phyloP scores from a whole-genome alignment of 768 basidiomycete genomes.

The Suillus americanus region DNA sequence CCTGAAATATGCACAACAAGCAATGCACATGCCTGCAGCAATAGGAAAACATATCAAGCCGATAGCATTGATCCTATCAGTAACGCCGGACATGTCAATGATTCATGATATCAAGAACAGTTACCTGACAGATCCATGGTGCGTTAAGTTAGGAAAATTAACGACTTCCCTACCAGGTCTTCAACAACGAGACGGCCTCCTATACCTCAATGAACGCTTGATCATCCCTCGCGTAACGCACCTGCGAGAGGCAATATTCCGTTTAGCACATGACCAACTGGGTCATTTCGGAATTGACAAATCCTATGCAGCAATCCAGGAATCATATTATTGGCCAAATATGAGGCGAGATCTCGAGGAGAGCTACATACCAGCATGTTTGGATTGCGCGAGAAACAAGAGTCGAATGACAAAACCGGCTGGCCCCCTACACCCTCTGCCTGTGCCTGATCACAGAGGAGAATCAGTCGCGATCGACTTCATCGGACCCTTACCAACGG shows the following conservation, averaged over 20 bases:
- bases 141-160: not conserved
- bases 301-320: accelerated
- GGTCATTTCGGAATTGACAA: not conserved
- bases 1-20: accelerated
- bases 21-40: accelerated
- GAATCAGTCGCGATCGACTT: constrained; percentile 26
- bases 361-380: constrained; percentile 22
- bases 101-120: not conserved
- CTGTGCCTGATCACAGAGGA: constrained; percentile 16
- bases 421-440: constrained; percentile 19
- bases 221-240: constrained; percentile 10
- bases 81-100: not conserved
- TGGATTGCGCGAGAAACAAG: constrained; percentile 29
- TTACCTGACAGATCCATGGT: constrained; percentile 10
- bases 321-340: not conserved
- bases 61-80: accelerated
- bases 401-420: constrained; percentile 9
- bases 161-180: constrained; percentile 7
- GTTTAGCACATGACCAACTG: constrained; percentile 4
- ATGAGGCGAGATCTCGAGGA: not conserved
- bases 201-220: constrained; percentile 27
- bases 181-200: constrained; percentile 21
- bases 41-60: accelerated
- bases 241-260: constrained; percentile 14
- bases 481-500: constrained; percentile 32